phyloP scores from a whole-genome alignment of 345 rosid species.

The Euphorbia tirucalli region DNA sequence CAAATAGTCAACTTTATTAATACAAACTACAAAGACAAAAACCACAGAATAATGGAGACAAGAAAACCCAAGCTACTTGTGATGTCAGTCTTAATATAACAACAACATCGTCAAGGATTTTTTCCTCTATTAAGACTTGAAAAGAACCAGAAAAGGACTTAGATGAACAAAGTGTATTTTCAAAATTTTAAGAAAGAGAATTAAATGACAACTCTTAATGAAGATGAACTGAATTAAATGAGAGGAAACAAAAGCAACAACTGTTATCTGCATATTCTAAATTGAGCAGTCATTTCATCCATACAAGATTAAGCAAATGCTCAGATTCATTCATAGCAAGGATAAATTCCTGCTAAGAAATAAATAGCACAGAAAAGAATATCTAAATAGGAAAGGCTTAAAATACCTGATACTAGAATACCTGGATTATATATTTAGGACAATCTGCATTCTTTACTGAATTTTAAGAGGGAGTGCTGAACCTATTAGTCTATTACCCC shows the following conservation, averaged over 20 bases:
- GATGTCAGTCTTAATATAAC: not conserved
- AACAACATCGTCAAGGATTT: not conserved
- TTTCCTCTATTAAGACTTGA: not conserved
- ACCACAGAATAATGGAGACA: not conserved
- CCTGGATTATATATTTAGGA: not conserved
- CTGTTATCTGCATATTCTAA: not conserved
- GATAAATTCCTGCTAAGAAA: not conserved
- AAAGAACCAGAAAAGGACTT: not conserved
- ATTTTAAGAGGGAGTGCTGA: not conserved
- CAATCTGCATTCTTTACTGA: not conserved
- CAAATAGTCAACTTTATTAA: not conserved
- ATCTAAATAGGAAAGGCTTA: not conserved
- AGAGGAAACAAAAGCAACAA: not conserved
- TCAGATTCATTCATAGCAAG: not conserved
- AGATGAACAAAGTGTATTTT: not conserved
- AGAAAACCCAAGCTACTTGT: not conserved
- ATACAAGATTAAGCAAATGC: not conserved
- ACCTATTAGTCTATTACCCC: not conserved
- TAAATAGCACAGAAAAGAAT: not conserved
- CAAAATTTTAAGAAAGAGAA: not conserved
- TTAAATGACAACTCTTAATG: not conserved
- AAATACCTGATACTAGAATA: not conserved
- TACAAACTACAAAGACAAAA: not conserved
- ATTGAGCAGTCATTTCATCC: not conserved
- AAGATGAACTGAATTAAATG: not conserved